phyloP scores from a whole-genome alignment of 2,329 filamentous ascomycete species.

The Fusarium protoensiforme region DNA sequence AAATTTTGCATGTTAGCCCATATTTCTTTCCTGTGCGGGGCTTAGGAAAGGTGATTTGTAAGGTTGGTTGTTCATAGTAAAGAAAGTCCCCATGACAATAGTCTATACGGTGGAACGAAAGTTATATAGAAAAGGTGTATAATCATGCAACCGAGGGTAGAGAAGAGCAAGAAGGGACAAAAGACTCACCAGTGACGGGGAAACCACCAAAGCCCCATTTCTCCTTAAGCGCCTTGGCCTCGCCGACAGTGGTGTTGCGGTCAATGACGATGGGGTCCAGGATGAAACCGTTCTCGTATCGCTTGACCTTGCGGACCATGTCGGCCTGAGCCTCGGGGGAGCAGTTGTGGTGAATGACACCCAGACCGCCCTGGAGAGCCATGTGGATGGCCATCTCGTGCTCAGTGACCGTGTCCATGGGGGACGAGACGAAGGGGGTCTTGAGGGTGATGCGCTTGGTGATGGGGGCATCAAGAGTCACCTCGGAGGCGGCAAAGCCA shows the following conservation, averaged over 20 bases:
- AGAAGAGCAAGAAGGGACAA: slow-evolving; percentile 18
- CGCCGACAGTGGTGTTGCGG: slow-evolving; percentile 86
- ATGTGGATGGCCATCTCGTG: slow-evolving; percentile 99
- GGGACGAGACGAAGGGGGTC: slow-evolving; percentile 95
- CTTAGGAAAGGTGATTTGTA: slow-evolving; percentile 23
- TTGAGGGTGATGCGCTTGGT: slow-evolving; percentile 97
- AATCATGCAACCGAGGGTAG: slow-evolving; percentile 72
- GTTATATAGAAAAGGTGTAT: slow-evolving; percentile 87
- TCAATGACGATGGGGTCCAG: slow-evolving; percentile 93
- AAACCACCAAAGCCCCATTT: slow-evolving; percentile 99
- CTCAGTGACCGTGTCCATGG: slow-evolving; percentile 99
- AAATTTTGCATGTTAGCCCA: slow-evolving; percentile 35
- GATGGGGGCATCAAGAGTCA: slow-evolving; percentile 87
- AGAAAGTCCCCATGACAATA: slow-evolving; percentile 79
- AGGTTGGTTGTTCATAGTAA: slow-evolving; percentile 50
- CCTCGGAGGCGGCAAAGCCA: slow-evolving; percentile 93
- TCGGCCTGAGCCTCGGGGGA: slow-evolving; percentile 96
- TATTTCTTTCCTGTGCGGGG: slow-evolving; percentile 29
- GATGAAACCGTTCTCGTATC: slow-evolving; percentile 99
- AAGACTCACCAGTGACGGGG: slow-evolving; percentile 91
- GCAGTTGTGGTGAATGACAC: slow-evolving; percentile 99
- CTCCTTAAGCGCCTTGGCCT: slow-evolving; percentile 93
- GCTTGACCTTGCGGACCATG: slow-evolving; percentile 99
- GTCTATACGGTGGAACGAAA: slow-evolving; percentile 99
- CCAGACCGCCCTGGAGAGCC: slow-evolving; percentile 86